Evolutionary conservation across 768 basidiomycete species (phyloP).

Genomic region (Tulasnella sp.): DNA sequence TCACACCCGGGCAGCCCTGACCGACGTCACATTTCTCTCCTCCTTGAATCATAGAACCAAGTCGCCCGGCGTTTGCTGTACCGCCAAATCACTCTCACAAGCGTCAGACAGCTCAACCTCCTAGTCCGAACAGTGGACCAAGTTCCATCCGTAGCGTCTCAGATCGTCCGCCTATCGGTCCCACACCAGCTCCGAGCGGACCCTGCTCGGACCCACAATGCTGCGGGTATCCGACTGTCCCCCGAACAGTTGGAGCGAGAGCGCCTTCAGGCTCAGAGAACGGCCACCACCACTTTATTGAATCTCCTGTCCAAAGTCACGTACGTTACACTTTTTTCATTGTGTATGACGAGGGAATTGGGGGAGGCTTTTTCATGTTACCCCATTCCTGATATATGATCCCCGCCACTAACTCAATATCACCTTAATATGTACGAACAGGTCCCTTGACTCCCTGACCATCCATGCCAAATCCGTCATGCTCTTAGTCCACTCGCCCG

Average conservation of each 20-base stretch:
- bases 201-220: slow-evolving; percentile 2
- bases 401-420: not conserved
- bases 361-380: not conserved
- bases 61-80: slow-evolving; percentile 20
- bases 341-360: no score
- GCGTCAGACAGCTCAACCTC: slow-evolving; percentile 8
- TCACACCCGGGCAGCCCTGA: not conserved
- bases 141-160: not conserved
- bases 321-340: slow-evolving; percentile 11
- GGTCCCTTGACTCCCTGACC: not conserved
- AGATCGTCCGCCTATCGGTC: not conserved
- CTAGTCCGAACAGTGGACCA: slow-evolving; percentile 11
- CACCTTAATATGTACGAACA: not conserved
- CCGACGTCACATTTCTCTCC: not conserved
- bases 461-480: slow-evolving; percentile 7
- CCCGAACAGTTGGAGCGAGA: not conserved
- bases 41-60: not conserved
- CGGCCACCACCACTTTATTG: not conserved
- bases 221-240: not conserved
- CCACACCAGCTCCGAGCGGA: not conserved
- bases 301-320: slow-evolving; percentile 5
- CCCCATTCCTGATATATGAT: not conserved
- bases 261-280: not conserved
- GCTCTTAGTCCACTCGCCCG: not conserved
- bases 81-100: slow-evolving; percentile 10